phyloP scores from a whole-genome alignment of 768 basidiomycete species.

The Boletus coccyginus region DNA sequence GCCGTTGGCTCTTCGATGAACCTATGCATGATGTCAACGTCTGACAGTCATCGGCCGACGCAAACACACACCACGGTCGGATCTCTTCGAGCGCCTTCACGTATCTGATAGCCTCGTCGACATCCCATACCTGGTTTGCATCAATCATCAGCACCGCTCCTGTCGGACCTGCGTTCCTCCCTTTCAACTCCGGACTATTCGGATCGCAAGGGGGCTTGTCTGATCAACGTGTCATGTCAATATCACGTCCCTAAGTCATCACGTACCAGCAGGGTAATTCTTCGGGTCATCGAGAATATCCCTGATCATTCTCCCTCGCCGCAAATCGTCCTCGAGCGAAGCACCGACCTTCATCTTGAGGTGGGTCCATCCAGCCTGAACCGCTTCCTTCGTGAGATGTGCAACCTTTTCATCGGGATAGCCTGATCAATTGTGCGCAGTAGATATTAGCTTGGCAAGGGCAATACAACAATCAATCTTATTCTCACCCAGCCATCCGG shows the following conservation, averaged over 20 bases:
- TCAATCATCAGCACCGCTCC: slow-evolving; percentile 95
- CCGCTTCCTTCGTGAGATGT: slow-evolving; percentile 79
- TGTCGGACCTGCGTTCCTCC: slow-evolving; percentile 90
- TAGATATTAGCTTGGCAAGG: background rate
- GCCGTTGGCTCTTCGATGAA: slow-evolving; percentile 96
- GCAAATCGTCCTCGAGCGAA: slow-evolving; percentile 73
- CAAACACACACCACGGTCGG: slow-evolving; percentile 34
- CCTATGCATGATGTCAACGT: slow-evolving; percentile 31
- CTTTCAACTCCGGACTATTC: slow-evolving; percentile 55
- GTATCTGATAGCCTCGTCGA: slow-evolving; percentile 55
- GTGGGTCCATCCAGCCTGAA: slow-evolving; percentile 87
- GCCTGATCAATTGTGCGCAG: slow-evolving; percentile 36
- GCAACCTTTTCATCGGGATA: slow-evolving; percentile 90
- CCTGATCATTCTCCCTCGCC: slow-evolving; percentile 82
- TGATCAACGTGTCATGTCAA: slow-evolving; percentile 8
- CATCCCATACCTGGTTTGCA: slow-evolving; percentile 94
- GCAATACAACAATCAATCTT: background rate
- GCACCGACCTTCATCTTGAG: slow-evolving; percentile 99
- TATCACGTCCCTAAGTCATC: slow-evolving; percentile 3
- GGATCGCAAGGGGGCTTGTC: slow-evolving; percentile 46
- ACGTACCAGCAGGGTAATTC: slow-evolving; percentile 54
- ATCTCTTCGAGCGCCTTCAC: slow-evolving; percentile 72
- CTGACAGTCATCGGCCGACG: background rate
- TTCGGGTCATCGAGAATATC: slow-evolving; percentile 90
- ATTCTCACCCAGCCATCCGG: no score